Base-by-base conservation (phyloP, 352 stramenopile species). In the Phytophthora capsici region DNA sequence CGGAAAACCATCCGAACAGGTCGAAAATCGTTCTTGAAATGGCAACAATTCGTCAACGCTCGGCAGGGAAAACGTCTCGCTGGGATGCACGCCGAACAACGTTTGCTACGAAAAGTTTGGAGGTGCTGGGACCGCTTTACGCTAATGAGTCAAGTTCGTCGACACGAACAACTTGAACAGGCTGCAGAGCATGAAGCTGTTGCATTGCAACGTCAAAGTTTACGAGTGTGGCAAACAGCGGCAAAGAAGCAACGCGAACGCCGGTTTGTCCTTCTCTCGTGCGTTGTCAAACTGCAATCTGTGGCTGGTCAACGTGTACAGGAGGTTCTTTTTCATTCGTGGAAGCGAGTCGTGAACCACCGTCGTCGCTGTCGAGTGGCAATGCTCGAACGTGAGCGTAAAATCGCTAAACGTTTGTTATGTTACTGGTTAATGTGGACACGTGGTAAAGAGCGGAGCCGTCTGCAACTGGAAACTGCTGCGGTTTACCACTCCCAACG, bases 221-320 rank as follows among this genome's bases (percentile, higher is more conserved):
- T 78, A 13, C 13, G 1, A 0, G 13, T 26, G 2, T 86, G 77
- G 77, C 62, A 58, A 58, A 9, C 6, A 1, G 40, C n/a, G 1
- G 32, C 71, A 0, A 64, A 72, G 3, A 55, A 57, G 7, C 61
- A 77, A 8, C 68, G 71, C 2, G 70, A 87, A 62, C 66, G 74
- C 12, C 71, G 63, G 10, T 86, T 77, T 36, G 67, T 80, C 2
- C 22, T 89, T n/a, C 71, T 91, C 1, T 69, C 71, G 0, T 86
- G 78, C 17, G 64, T 87, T 13, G 58, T 86, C 23, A 91, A 88
- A 64, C 55, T 89, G 54, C 45, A 75, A 16, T 69, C 57, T 4
- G 47, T 78, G 1, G 40, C 49, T 3, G 22, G 45, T 26, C 38
- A 32, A 1, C 65, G 63, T 4, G 28, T 80, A 1, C 19, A 69